Conservation (phyloP, 306 rosid genomes). For the Carpinus fangiana region DNA sequence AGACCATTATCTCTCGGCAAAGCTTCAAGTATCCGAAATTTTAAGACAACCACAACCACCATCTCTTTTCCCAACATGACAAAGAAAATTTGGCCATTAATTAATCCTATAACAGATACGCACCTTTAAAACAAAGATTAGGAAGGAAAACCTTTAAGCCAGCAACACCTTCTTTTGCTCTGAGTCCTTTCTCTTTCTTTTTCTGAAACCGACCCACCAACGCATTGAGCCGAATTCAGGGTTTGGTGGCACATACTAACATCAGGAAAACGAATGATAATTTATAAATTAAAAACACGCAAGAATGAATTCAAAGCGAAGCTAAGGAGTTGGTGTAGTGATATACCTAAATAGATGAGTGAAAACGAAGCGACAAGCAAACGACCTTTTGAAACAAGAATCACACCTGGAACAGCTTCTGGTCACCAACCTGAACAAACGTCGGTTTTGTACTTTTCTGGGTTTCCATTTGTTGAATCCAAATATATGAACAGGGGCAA, state of each 20-base stretch:
- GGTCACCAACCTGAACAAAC: constrained; percentile 53
- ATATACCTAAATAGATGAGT: constrained; percentile 47
- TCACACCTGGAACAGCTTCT: constrained; percentile 40
- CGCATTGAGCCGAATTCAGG: constrained; percentile 32
- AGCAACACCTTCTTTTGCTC: constrained; percentile 19
- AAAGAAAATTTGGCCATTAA: constrained; percentile 9
- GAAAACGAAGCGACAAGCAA: constrained; percentile 56
- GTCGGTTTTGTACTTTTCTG: constrained; percentile 33
- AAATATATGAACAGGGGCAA: constrained; percentile 13
- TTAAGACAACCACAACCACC: not conserved
- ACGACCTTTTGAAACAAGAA: constrained; percentile 59
- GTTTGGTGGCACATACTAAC: constrained; percentile 40
- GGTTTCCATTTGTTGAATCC: constrained; percentile 38
- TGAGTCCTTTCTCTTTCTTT: constrained; percentile 19
- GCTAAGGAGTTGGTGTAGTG: constrained; percentile 65
- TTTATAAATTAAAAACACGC: constrained; percentile 22
- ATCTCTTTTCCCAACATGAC: constrained; percentile 11
- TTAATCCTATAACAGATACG: constrained; percentile 16
- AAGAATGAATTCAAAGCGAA: constrained; percentile 62
- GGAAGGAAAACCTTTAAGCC: constrained; percentile 15
- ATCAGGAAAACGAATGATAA: not conserved
- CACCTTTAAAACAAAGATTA: constrained; percentile 11
- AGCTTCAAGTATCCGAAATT: constrained; percentile 26
- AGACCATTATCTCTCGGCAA: constrained; percentile 22
- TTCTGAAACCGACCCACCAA: constrained; percentile 44